phyloP scores from a whole-genome alignment of 2,329 filamentous ascomycete species.

The Penicillium sp. region DNA sequence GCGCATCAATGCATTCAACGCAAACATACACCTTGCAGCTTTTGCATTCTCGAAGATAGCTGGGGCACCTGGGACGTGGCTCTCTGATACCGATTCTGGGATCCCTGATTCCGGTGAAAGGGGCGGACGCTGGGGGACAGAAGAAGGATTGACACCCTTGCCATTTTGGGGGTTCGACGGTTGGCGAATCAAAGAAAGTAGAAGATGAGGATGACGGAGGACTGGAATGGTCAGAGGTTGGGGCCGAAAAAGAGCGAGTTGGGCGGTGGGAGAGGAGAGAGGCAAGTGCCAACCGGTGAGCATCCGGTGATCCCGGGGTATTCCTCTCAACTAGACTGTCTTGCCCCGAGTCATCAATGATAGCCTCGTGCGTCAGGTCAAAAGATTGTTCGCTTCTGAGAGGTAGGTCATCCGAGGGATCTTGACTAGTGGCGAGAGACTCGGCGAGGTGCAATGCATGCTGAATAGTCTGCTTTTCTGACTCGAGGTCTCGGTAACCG shows the following conservation, averaged over 20 bases:
- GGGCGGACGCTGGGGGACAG: slow-evolving; percentile 33
- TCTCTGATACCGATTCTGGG: slow-evolving; percentile 38
- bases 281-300: slow-evolving; percentile 19
- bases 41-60: slow-evolving; percentile 44
- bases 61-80: slow-evolving; percentile 45
- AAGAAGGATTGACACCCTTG: slow-evolving; percentile 49
- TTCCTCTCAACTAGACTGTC: slow-evolving; percentile 28
- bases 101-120: slow-evolving; percentile 6
- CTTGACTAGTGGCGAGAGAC: slow-evolving; percentile 14
- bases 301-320: slow-evolving; percentile 19
- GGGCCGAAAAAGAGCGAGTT: slow-evolving; percentile 39
- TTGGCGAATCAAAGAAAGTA: slow-evolving; percentile 35
- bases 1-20: slow-evolving; percentile 40
- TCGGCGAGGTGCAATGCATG: slow-evolving; percentile 22
- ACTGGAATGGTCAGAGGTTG: slow-evolving; percentile 40
- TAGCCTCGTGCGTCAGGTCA: slow-evolving; percentile 36
- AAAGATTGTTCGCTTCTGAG: slow-evolving; percentile 30
- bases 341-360: slow-evolving; percentile 33
- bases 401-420: slow-evolving; percentile 29
- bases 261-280: slow-evolving; percentile 26
- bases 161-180: slow-evolving; percentile 39
- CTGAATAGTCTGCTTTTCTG: slow-evolving; percentile 47
- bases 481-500: slow-evolving; percentile 53
- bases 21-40: slow-evolving; percentile 47
- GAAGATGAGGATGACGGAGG: slow-evolving; percentile 42